Evolutionary conservation across 805 yeast species (phyloP).

Genomic region (Starmerella bombicola): DNA sequence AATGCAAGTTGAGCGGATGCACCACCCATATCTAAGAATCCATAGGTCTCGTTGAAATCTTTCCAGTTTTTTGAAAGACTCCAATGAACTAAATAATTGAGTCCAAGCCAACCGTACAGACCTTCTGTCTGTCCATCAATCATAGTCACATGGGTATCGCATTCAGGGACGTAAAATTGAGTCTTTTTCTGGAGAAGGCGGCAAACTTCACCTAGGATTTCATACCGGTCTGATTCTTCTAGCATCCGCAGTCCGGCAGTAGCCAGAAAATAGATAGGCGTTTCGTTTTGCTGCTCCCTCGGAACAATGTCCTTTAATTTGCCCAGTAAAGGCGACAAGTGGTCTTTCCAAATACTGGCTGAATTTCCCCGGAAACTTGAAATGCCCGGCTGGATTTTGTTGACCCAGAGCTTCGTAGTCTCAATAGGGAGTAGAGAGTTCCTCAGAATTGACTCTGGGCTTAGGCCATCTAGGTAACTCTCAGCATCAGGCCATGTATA

Average conservation of each 20-base stretch:
- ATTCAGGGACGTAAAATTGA: conserved; percentile 43
- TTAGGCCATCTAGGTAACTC: conserved; percentile 25
- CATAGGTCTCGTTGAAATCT: conserved; percentile 37
- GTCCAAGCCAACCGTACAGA: conserved; percentile 85
- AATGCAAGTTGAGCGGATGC: conserved; percentile 95
- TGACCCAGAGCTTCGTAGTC: conserved; percentile 56
- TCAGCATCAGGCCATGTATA: conserved; percentile 61
- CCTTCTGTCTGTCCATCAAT: conserved; percentile 96
- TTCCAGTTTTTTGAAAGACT: conserved; percentile 35
- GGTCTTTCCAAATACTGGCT: conserved; percentile 53
- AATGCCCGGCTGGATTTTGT: conserved; percentile 71
- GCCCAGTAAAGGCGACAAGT: conserved; percentile 50
- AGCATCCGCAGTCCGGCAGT: conserved; percentile 94
- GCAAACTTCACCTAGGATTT: conserved; percentile 52
- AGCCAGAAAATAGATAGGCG: conserved; percentile 84
- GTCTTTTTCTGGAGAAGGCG: conserved; percentile 40
- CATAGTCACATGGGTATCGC: conserved; percentile 62
- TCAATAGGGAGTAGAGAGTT: conserved; percentile 55
- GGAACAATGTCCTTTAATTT: conserved; percentile 69
- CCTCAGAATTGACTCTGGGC: conserved; percentile 27
- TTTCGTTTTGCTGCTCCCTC: conserved; percentile 39
- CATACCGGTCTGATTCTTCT: conserved; percentile 39
- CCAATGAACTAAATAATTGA: conserved; percentile 56
- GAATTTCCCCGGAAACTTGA: conserved; percentile 50
- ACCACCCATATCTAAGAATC: conserved; percentile 99